Evolutionary conservation across 371 early-diverging fungal genomes (phyloP), one percentile per base, ranked within the genome.

Genomic region (Zychaea mexicana): DNA sequence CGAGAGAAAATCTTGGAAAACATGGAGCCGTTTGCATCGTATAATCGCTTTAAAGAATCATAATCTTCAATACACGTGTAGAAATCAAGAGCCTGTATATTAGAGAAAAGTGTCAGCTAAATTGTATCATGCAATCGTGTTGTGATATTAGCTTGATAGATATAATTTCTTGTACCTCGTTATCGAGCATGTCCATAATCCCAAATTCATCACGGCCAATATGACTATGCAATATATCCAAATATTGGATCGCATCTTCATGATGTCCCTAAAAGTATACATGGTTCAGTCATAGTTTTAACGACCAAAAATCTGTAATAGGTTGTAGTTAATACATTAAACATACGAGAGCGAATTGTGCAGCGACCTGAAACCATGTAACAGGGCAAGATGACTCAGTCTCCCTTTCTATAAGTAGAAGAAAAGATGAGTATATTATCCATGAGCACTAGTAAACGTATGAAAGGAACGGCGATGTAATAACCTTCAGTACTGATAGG

Each of bases 351-450:
- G 81, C 72, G 66, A 80, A 80, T 19, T 67, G 26, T 4, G 71
- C 71, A 24, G 73, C 75, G 0, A 73, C 57, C 47, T 74, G 68
- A 55, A 80, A 75, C 81, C 81, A 80, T 9, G 73, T 42, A 5
- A 42, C 45, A 13, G 46, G 12, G 39, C 13, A 26, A 17, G 22
- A 45, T 39, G 47, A 13, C 6, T 49, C 49, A 22, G 49, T 13
- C 3, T 13, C 3, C 9, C 5, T 24, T 24, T 49, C 49, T 49
- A 6, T n/a, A n/a, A n/a, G n/a, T n/a, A n/a, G n/a, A n/a, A n/a
- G n/a, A n/a, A n/a, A n/a, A n/a, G n/a, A n/a, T n/a, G n/a, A n/a
- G n/a, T n/a, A n/a, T n/a, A 42, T 42, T 4, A 42, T 42, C 15
- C 17, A 42, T 42, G n/a, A 42, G 42, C n/a, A 42, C n/a, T 42